Evolutionary conservation across 768 basidiomycete genomes (phyloP).

Genomic region (Mycena polygramma): DNA sequence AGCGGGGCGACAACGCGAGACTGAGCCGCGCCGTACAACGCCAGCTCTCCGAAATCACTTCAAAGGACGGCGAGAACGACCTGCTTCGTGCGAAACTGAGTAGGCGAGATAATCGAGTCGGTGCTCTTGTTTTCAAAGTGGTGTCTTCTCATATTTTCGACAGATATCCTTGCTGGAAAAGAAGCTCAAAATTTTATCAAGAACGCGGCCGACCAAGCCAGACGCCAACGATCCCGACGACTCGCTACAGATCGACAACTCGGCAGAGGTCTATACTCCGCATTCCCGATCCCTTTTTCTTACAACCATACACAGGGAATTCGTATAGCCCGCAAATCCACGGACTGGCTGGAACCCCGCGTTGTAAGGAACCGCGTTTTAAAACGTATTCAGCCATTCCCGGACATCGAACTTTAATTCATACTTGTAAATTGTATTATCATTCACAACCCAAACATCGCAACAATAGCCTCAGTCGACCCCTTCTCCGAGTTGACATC

Average conservation of each 20-base stretch:
- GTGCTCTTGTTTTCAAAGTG: neutral
- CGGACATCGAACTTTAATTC: slow-evolving; percentile 20
- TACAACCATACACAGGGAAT: slow-evolving; percentile 15
- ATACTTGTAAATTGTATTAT: neutral
- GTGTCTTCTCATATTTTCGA: neutral
- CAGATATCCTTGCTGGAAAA: slow-evolving; percentile 37
- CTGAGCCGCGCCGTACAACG: slow-evolving; percentile 20
- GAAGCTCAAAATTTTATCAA: slow-evolving; percentile 33
- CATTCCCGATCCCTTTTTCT: neutral
- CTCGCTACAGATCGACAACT: slow-evolving; percentile 31
- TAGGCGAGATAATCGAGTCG: slow-evolving; percentile 31
- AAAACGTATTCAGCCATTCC: slow-evolving; percentile 13
- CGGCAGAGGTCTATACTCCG: slow-evolving; percentile 11
- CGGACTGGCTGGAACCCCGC: slow-evolving; percentile 27
- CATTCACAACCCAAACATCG: neutral
- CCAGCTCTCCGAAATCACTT: slow-evolving; percentile 24
- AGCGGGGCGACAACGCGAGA: slow-evolving; percentile 22
- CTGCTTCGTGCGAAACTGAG: slow-evolving; percentile 30
- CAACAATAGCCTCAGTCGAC: too few species aligned
- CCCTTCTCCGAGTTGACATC: too few species aligned
- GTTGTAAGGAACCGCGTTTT: neutral
- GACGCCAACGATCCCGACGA: slow-evolving; percentile 28
- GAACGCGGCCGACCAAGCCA: slow-evolving; percentile 13
- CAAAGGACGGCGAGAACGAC: slow-evolving; percentile 27
- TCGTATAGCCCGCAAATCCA: slow-evolving; percentile 26